A percentile compares a stretch with the other conserved stretches of the same genome.
Evolutionary conservation across 1,284 basidiomycete genomes (phyloP).

Genomic region (Rhodotorula sp.): DNA sequence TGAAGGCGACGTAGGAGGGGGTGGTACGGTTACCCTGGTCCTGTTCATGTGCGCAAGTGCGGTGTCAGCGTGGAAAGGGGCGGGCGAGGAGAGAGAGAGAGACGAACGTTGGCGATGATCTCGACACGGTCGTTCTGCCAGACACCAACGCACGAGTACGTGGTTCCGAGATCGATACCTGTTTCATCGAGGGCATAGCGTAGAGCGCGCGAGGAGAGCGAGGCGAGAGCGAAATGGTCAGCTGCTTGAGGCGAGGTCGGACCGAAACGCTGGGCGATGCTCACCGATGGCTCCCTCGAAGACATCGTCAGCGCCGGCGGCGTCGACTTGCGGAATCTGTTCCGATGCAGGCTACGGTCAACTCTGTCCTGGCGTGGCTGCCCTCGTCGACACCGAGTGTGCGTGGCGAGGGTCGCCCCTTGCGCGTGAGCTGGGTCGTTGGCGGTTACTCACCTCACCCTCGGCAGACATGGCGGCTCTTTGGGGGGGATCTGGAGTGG

Average conservation of each 20-base stretch:
- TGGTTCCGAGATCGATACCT: conserved; percentile 45
- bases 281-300: conserved; percentile 43
- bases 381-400: not conserved
- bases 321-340: conserved; percentile 40
- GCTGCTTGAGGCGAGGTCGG: not conserved
- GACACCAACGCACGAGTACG: conserved; percentile 72
- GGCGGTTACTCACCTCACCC: conserved; percentile 20
- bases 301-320: conserved; percentile 36
- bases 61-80: not conserved
- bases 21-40: conserved; percentile 94
- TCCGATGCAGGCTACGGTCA: not conserved
- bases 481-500: conserved; percentile 3
- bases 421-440: not conserved
- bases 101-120: conserved; percentile 64
- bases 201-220: not conserved
- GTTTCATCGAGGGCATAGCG: not conserved
- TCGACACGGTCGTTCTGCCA: conserved; percentile 99
- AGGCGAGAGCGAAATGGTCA: not conserved
- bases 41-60: conserved; percentile 4
- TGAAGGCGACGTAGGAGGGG: conserved; percentile 98
- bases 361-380: no score
- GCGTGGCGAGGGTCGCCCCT: not conserved
- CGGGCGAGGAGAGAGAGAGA: not conserved
- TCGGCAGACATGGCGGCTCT: conserved; percentile 31
- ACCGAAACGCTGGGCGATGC: not conserved